Evolutionary conservation across 192 early-diverging fungal genomes (phyloP).

Genomic region (Coemansia sp.): DNA sequence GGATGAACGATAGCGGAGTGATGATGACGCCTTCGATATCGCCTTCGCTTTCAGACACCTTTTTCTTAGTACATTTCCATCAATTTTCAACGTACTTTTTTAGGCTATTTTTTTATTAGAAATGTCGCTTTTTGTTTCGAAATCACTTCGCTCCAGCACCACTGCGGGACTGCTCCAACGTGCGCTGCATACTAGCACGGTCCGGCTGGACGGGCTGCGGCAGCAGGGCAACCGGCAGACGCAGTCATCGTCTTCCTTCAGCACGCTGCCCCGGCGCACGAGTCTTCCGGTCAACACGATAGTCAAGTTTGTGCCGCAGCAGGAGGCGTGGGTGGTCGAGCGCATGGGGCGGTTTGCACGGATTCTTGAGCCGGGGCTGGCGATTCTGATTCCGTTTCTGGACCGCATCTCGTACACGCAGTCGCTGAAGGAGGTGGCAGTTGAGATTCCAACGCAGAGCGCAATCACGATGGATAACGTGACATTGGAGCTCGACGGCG

Average conservation of each 20-base stretch:
- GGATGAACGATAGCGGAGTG: too few species aligned
- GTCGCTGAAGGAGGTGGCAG: constrained; percentile 90
- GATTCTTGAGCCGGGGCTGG: constrained; percentile 88
- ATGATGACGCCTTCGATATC: too few species aligned
- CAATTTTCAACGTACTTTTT: not conserved
- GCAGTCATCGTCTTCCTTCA: not conserved
- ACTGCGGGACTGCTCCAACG: too few species aligned
- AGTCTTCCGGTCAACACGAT: constrained; percentile 52
- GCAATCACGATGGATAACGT: constrained; percentile 98
- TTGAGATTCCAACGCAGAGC: constrained; percentile 85
- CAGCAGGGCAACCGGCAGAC: constrained; percentile 4
- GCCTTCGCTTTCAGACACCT: not conserved
- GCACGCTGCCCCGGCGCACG: constrained; percentile 2
- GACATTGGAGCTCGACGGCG: constrained; percentile 92
- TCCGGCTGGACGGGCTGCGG: not conserved
- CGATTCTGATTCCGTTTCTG: constrained; percentile 83
- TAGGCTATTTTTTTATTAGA: not conserved
- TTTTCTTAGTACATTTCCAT: not conserved
- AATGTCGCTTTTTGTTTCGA: not conserved
- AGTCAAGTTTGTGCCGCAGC: constrained; percentile 97
- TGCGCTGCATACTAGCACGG: not conserved
- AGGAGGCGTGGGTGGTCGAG: constrained; percentile 97
- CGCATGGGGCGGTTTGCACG: constrained; percentile 87
- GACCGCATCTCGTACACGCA: constrained; percentile 92
- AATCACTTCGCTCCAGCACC: too few species aligned